A percentile compares a stretch with the other conserved stretches of the same genome.
These are phyloP conservation scores for Plenodomus tracheiphilus DNA, from an alignment of 2,329 filamentous ascomycete genomes.

Conservation along the genomic window DNA sequence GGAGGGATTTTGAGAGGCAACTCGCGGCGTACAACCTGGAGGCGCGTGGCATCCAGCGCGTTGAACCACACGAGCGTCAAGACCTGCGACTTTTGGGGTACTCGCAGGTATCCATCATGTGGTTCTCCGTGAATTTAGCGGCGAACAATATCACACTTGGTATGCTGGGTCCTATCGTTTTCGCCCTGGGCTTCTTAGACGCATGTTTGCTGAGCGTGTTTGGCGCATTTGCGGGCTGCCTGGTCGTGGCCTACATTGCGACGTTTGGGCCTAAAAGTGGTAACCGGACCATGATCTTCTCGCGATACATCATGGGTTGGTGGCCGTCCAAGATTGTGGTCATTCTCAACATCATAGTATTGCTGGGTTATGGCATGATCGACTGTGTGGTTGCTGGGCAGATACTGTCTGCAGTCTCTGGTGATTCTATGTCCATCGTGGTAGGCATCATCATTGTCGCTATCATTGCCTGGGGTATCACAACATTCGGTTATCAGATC, in stretches of 20 bases:
- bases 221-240: conserved; percentile 58
- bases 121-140: conserved; percentile 65
- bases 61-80: conserved; percentile 59
- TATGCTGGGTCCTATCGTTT: conserved; percentile 64
- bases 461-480: conserved; percentile 64
- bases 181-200: conserved; percentile 61
- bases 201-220: conserved; percentile 60
- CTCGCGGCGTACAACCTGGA: conserved; percentile 59
- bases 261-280: conserved; percentile 65
- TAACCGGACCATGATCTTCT: conserved; percentile 64
- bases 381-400: conserved; percentile 69
- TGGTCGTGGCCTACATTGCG: conserved; percentile 62
- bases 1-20: conserved; percentile 46
- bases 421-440: conserved; percentile 62
- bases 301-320: conserved; percentile 64
- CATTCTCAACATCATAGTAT: conserved; percentile 63
- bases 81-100: conserved; percentile 57
- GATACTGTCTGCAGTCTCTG: conserved; percentile 67
- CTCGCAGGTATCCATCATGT: conserved; percentile 60
- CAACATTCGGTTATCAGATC: conserved; percentile 68
- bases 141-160: conserved; percentile 68
- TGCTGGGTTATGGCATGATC: conserved; percentile 65
- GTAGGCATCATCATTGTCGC: conserved; percentile 70
- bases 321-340: conserved; percentile 67
- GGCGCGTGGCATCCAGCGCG: conserved; percentile 63